Conservation (phyloP, 139 green algal genomes). For the Chlorella ohadii region DNA sequence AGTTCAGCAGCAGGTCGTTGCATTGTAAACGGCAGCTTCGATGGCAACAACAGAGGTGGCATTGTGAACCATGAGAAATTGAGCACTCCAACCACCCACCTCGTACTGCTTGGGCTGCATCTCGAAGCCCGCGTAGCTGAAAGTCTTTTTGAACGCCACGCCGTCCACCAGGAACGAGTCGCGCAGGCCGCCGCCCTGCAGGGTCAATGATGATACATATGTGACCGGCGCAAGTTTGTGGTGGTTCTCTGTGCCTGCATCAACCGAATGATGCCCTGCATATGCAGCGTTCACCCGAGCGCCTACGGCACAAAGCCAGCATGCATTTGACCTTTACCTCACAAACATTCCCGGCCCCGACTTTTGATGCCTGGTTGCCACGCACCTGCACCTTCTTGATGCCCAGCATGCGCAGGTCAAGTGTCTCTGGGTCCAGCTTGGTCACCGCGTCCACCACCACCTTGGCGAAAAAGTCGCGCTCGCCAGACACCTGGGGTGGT, state of each 20-base stretch:
- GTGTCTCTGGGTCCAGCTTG: slow-evolving; percentile 77
- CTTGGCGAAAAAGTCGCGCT: slow-evolving; percentile 98
- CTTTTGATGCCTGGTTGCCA: not conserved
- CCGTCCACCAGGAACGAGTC: slow-evolving; percentile 98
- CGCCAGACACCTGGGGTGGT: slow-evolving; percentile 77
- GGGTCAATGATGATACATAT: slow-evolving; percentile 17
- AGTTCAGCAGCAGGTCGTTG: no score
- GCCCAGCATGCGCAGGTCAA: slow-evolving; percentile 94
- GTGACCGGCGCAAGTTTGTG: no score
- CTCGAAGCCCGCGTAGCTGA: slow-evolving; percentile 99
- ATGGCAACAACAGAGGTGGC: no score
- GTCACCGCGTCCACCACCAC: slow-evolving; percentile 97
- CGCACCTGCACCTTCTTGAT: slow-evolving; percentile 93
- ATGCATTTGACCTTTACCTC: no score
- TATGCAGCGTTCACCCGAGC: no score
- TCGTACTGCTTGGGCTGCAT: slow-evolving; percentile 97
- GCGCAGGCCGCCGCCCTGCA: slow-evolving; percentile 89
- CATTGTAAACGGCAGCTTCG: no score
- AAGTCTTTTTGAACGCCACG: slow-evolving; percentile 99
- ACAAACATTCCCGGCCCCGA: no score
- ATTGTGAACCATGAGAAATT: no score
- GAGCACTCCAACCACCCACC: no score
- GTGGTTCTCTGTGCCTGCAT: no score
- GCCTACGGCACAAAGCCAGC: no score
- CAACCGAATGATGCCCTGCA: no score